A percentile compares a stretch with the other conserved stretches of the same genome.
Conservation (phyloP, 495 filamentous ascomycete genomes). For the Daldinia loculata region DNA sequence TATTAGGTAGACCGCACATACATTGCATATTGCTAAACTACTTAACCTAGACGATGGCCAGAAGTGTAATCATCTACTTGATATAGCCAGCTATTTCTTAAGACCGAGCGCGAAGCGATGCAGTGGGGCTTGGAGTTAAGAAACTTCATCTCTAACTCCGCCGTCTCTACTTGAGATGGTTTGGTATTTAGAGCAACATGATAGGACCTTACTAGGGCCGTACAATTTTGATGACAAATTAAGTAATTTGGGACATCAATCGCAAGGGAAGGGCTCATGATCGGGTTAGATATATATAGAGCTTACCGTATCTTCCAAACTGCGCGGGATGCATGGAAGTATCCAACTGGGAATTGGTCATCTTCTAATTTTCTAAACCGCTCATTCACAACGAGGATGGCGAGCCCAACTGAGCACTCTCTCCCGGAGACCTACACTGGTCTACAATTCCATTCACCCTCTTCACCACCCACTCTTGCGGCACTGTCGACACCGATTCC, state of each 20-base stretch:
- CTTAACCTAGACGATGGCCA: not conserved
- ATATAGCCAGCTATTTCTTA: conserved; percentile 1
- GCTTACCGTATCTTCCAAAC: not conserved
- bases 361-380: not conserved
- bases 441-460: conserved; percentile 40
- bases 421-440: conserved; percentile 37
- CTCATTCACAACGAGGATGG: conserved; percentile 21
- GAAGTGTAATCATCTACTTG: not conserved
- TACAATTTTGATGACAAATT: not conserved
- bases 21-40: too few relatives aligned
- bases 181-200: not conserved
- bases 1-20: too few relatives aligned
- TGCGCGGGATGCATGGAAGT: not conserved
- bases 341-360: not conserved
- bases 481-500: conserved; percentile 33
- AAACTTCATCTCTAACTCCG: conserved; percentile 21
- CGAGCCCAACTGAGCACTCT: conserved; percentile 7
- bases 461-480: conserved; percentile 30
- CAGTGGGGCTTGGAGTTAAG: conserved; percentile 24
- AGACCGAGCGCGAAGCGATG: conserved; percentile 14
- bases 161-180: conserved; percentile 3
- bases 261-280: not conserved
- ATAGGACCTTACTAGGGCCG: not conserved
- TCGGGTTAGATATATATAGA: not conserved
- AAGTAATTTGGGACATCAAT: not conserved